A percentile compares a stretch with the other conserved stretches of the same genome.
These are phyloP conservation scores for Kuraishia capsulata DNA, from an alignment of 805 yeast species.

Conservation along the genomic window DNA sequence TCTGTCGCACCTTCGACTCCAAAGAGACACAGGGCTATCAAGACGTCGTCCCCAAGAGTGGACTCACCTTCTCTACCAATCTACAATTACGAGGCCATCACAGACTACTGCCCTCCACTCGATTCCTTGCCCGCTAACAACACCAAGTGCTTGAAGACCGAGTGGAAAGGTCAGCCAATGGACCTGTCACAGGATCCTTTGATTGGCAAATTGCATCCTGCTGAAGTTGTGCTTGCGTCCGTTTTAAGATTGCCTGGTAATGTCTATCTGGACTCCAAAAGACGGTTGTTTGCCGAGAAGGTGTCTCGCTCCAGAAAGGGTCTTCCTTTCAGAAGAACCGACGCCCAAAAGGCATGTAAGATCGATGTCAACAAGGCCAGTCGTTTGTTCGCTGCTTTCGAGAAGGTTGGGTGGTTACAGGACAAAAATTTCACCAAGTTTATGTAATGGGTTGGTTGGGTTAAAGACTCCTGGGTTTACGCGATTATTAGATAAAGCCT, in stretches of 20 bases:
- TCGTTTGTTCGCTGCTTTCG: constrained; percentile 81
- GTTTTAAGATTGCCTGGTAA: constrained; percentile 83
- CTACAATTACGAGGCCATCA: constrained; percentile 62
- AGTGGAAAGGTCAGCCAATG: constrained; percentile 99
- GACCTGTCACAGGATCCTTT: constrained; percentile 75
- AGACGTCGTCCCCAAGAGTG: constrained; percentile 27
- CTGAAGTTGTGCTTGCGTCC: constrained; percentile 80
- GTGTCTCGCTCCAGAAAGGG: constrained; percentile 63
- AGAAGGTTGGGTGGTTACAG: constrained; percentile 85
- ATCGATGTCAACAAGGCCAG: constrained; percentile 96
- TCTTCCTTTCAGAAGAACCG: constrained; percentile 88
- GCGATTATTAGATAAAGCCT: background rate
- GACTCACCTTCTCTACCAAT: constrained; percentile 32
- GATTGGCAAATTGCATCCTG: constrained; percentile 71
- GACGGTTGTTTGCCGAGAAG: constrained; percentile 83
- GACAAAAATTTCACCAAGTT: constrained; percentile 57
- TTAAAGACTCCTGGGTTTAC: no score
- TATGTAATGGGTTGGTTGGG: constrained; percentile 11
- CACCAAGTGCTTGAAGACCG: constrained; percentile 70
- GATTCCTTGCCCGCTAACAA: constrained; percentile 53
- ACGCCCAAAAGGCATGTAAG: constrained; percentile 95
- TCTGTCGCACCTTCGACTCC: constrained; percentile 24
- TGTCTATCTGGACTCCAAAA: constrained; percentile 70
- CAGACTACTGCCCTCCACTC: constrained; percentile 75
- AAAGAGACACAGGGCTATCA: constrained; percentile 23